These are phyloP conservation scores for Candida koratica DNA, from an alignment of 805 yeast species.

Conservation along the genomic window DNA sequence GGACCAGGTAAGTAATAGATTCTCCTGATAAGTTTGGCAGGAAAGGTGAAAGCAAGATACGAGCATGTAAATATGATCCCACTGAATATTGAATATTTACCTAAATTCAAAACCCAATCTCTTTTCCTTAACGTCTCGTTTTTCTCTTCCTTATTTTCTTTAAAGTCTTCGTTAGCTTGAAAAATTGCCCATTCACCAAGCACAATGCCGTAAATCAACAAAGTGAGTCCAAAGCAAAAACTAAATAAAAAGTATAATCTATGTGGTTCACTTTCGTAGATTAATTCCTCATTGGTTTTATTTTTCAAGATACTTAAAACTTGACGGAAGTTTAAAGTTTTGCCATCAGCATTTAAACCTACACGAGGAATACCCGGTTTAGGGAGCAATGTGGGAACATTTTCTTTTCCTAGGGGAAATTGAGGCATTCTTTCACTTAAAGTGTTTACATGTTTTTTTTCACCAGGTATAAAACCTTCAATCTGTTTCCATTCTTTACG, in stretches of 20 bases:
- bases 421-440: slow-evolving; percentile 59
- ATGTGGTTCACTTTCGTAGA: slow-evolving; percentile 84
- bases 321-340: slow-evolving; percentile 51
- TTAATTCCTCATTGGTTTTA: slow-evolving; percentile 62
- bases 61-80: slow-evolving; percentile 27
- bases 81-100: slow-evolving; percentile 28
- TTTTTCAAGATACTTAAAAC: slow-evolving; percentile 54
- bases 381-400: slow-evolving; percentile 64
- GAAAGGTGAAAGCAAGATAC: slow-evolving; percentile 40
- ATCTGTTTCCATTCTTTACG: slow-evolving; percentile 42
- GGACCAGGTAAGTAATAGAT: slow-evolving; percentile 72
- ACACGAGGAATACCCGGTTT: slow-evolving; percentile 77
- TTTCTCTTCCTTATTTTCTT: slow-evolving; percentile 48
- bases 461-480: slow-evolving; percentile 56
- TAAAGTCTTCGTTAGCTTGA: slow-evolving; percentile 48
- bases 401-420: slow-evolving; percentile 62
- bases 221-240: slow-evolving; percentile 63
- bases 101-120: slow-evolving; percentile 32
- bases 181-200: slow-evolving; percentile 54
- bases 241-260: slow-evolving; percentile 67
- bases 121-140: slow-evolving; percentile 40
- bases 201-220: slow-evolving; percentile 64
- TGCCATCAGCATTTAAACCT: slow-evolving; percentile 26
- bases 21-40: slow-evolving; percentile 68
- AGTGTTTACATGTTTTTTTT: slow-evolving; percentile 40